Evolutionary conservation across 2,329 filamentous ascomycete species (phyloP), one percentile per base, ranked within the genome.

Genomic region (Huntiella abstrusa): DNA sequence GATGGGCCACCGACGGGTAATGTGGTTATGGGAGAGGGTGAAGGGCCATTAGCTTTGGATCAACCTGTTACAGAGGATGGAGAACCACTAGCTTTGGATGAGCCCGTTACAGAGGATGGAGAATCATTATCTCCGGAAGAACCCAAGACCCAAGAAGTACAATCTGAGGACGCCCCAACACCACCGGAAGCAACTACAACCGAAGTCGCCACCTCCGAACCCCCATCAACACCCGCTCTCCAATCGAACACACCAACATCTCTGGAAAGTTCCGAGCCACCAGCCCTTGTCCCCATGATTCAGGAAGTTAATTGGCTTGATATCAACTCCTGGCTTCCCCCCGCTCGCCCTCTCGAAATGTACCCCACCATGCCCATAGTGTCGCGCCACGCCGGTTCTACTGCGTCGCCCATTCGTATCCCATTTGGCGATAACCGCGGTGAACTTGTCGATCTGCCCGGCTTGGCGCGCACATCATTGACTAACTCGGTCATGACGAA

Each of bases 361-460:
- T 96, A 79, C 55, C 88, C 88, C 4, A 66, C 75, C 12, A 87
- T 96, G 72, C 88, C 88, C 1, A 63, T 92, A 8, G 81, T 94
- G 1, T 94, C 86, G 1, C 73, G 83, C 4, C 69, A 95, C 2
- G 84, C 91, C 0, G 91, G 92, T 7, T 98, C 91, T 0, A 98
- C 91, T 1, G 91, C 87, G 2, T 93, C 86, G 0, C 91, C 91
- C 0, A 96, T 98, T 54, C 80, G 91, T 22, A 76, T 96, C 13
- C 85, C 86, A 1, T 98, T 91, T 57, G 87, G 87, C 40, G 76
- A 75, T 50, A 81, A 83, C 17, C 81, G 76, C 55, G 91, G 91
- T 47, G 92, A 98, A 60, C 69, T 98, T 33, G 84, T 98, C 55
- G 91, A 98, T 58, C 69, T 98, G 11, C 91, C 91, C 0, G 91